These are phyloP conservation scores for Gaeumannomyces sp. DNA, from an alignment of 2,329 filamentous ascomycete genomes.

Conservation along the genomic window DNA sequence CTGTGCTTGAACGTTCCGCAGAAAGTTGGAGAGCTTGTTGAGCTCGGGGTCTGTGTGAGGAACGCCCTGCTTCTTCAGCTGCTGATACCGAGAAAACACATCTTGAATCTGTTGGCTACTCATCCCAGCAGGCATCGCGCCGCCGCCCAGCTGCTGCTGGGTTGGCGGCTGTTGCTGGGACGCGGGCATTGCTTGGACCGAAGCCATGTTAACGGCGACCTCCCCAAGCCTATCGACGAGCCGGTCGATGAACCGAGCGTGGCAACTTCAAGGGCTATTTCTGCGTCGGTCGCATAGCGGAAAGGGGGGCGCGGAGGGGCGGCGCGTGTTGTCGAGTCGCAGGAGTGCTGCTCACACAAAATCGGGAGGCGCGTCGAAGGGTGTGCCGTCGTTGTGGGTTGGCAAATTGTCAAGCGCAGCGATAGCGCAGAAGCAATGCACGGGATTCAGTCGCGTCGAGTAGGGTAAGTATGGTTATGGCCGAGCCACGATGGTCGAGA, in stretches of 20 bases:
- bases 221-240: slow-evolving; percentile 11
- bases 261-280: slow-evolving; percentile 6
- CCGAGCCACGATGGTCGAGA: slow-evolving; percentile 4
- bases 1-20: slow-evolving; percentile 54
- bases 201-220: slow-evolving; percentile 59
- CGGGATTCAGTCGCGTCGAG: slow-evolving; percentile 7
- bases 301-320: background rate
- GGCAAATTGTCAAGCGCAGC: background rate
- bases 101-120: slow-evolving; percentile 75
- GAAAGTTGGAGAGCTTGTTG: slow-evolving; percentile 71
- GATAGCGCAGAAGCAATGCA: slow-evolving; percentile 1
- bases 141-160: slow-evolving; percentile 29
- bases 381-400: background rate
- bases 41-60: slow-evolving; percentile 80
- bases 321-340: slow-evolving; percentile 3
- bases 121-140: slow-evolving; percentile 57
- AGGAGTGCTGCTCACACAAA: background rate
- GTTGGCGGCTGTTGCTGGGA: slow-evolving; percentile 42
- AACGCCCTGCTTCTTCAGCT: slow-evolving; percentile 82
- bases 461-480: background rate
- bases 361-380: slow-evolving; percentile 2
- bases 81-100: slow-evolving; percentile 72
- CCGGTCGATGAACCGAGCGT: slow-evolving; percentile 7
- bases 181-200: slow-evolving; percentile 65
- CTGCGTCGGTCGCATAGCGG: slow-evolving; percentile 8